These are phyloP conservation scores for Fusarium agapanthi DNA, from an alignment of 2,329 filamentous ascomycete species.

Conservation along the genomic window DNA sequence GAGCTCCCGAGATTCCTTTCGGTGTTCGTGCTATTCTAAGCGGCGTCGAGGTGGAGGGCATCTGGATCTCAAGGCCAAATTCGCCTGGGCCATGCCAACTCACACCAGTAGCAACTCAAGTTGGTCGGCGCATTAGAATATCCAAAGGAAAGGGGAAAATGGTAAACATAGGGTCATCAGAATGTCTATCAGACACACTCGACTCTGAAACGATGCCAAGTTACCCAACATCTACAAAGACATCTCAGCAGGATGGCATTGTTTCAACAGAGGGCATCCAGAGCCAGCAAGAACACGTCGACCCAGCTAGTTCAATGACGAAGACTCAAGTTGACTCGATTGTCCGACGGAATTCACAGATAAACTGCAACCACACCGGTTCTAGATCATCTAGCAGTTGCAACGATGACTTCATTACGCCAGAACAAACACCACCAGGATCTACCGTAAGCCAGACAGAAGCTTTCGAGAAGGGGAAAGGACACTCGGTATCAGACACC, in stretches of 20 bases:
- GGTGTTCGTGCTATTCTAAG: slow-evolving; percentile 86
- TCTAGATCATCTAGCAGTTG: slow-evolving; percentile 1
- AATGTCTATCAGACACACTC: background rate
- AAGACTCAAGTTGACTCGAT: background rate
- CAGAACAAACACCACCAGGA: slow-evolving; percentile 4
- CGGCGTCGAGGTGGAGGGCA: slow-evolving; percentile 84
- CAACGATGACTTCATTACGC: slow-evolving; percentile 18
- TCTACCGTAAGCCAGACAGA: slow-evolving; percentile 5
- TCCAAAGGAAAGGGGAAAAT: slow-evolving; percentile 36
- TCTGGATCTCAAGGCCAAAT: slow-evolving; percentile 73
- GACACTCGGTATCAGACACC: background rate
- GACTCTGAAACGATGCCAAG: background rate
- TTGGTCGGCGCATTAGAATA: slow-evolving; percentile 16
- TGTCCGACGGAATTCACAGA: background rate
- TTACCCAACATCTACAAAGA: background rate
- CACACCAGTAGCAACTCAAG: slow-evolving; percentile 38
- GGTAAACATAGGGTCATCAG: slow-evolving; percentile 6
- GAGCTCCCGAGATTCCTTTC: slow-evolving; percentile 76
- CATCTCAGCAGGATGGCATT: slow-evolving; percentile 10
- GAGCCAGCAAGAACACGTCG: background rate
- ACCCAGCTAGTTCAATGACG: background rate
- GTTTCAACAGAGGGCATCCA: background rate
- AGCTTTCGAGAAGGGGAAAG: background rate
- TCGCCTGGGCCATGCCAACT: slow-evolving; percentile 47
- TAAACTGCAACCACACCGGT: background rate